These are phyloP conservation scores for Phallus indusiatus DNA, from an alignment of 768 basidiomycete genomes.

Conservation along the genomic window DNA sequence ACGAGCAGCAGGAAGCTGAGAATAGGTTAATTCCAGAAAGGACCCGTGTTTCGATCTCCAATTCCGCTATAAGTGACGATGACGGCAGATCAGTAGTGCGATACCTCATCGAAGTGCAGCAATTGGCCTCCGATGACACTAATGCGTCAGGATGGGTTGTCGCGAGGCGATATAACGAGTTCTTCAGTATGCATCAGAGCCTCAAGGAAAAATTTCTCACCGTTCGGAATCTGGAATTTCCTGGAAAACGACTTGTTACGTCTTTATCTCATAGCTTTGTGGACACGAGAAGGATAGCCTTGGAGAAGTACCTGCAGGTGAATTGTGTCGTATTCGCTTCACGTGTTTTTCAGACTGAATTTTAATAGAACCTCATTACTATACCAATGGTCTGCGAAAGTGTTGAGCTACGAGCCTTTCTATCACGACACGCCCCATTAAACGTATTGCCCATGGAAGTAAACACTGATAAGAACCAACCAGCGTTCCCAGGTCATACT, in stretches of 20 bases:
- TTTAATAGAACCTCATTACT: slow-evolving; percentile 54
- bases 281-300: slow-evolving; percentile 62
- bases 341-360: not conserved
- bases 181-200: slow-evolving; percentile 79
- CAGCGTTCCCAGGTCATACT: slow-evolving; percentile 55
- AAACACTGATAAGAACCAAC: slow-evolving; percentile 29
- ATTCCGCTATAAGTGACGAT: slow-evolving; percentile 72
- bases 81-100: slow-evolving; percentile 85
- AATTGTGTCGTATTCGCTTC: slow-evolving; percentile 15
- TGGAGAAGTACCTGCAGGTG: slow-evolving; percentile 92
- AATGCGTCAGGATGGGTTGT: slow-evolving; percentile 89
- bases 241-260: slow-evolving; percentile 86
- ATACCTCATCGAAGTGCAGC: slow-evolving; percentile 88
- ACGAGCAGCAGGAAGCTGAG: slow-evolving; percentile 88
- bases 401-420: slow-evolving; percentile 71
- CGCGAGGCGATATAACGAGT: slow-evolving; percentile 91
- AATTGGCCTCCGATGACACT: slow-evolving; percentile 67
- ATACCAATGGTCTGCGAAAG: slow-evolving; percentile 74
- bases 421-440: slow-evolving; percentile 83
- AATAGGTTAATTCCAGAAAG: slow-evolving; percentile 78
- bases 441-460: slow-evolving; percentile 41
- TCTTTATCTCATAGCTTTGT: slow-evolving; percentile 83
- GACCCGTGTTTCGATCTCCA: slow-evolving; percentile 79
- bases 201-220: slow-evolving; percentile 64
- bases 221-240: slow-evolving; percentile 75